Evolutionary conservation across 805 yeast genomes (phyloP).

Genomic region (Monosporozyma servazzii): DNA sequence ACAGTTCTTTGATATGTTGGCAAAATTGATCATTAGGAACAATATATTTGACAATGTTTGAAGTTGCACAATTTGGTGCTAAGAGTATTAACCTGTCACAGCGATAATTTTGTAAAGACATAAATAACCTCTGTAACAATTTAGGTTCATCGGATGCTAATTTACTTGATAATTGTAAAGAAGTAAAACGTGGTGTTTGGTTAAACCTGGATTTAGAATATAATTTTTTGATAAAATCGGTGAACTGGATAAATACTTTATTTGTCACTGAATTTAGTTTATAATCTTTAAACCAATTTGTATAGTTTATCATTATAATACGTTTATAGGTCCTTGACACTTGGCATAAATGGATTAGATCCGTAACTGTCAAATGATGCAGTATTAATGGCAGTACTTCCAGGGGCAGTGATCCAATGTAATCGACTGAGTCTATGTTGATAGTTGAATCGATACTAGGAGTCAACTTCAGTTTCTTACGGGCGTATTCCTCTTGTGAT

Average conservation of each 20-base stretch:
- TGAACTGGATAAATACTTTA: conserved; percentile 12
- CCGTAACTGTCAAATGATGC: conserved; percentile 11
- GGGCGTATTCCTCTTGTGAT: not conserved
- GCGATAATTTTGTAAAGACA: conserved; percentile 7
- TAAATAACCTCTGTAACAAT: conserved; percentile 10
- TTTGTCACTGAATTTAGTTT: conserved; percentile 11
- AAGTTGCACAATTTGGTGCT: conserved; percentile 15
- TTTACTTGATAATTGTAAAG: conserved; percentile 15
- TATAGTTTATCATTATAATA: conserved; percentile 10
- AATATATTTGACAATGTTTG: conserved; percentile 11
- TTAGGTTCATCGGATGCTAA: conserved; percentile 19
- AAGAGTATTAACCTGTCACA: conserved; percentile 13
- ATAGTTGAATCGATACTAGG: not conserved
- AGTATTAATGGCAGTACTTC: conserved; percentile 22
- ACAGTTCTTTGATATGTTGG: conserved; percentile 10
- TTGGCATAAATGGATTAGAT: conserved; percentile 11
- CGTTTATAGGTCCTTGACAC: conserved; percentile 20
- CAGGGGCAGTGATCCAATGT: conserved; percentile 15
- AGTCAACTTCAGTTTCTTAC: not conserved
- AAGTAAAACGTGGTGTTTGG: conserved; percentile 3
- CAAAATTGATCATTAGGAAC: conserved; percentile 7
- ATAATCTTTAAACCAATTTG: conserved; percentile 15
- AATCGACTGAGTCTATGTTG: conserved; percentile 8
- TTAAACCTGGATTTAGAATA: not conserved
- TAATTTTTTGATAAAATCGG: conserved; percentile 10